Percentiles rank a stretch among this genome's conserved stretches.
phyloP scores from a whole-genome alignment of 805 yeast genomes.

The Kuraishia floccosa region DNA sequence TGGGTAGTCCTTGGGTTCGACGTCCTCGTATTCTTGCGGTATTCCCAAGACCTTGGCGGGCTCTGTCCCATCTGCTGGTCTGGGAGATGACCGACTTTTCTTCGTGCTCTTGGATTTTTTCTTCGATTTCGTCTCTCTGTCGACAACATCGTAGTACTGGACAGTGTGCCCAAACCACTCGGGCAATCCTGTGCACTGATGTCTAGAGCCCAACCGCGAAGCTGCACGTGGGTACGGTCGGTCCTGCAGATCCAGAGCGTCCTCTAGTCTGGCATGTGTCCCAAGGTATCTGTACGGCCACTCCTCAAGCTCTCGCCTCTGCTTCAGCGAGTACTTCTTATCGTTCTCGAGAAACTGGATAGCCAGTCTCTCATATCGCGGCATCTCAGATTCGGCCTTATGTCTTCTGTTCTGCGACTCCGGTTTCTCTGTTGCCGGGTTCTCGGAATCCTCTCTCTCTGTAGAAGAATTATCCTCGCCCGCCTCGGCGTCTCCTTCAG shows the following conservation, averaged over 20 bases:
- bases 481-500: constrained; percentile 1
- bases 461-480: neutral
- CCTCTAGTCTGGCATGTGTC: constrained; percentile 61
- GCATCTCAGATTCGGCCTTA: constrained; percentile 19
- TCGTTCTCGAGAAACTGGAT: constrained; percentile 39
- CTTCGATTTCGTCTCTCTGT: constrained; percentile 10
- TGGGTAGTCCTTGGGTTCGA: constrained; percentile 39
- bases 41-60: constrained; percentile 15
- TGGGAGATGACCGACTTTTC: constrained; percentile 7
- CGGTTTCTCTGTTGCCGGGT: too few species aligned
- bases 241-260: constrained; percentile 67
- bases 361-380: constrained; percentile 49
- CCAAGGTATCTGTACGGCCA: constrained; percentile 82
- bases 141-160: constrained; percentile 43
- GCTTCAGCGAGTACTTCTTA: constrained; percentile 21
- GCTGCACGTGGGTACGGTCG: constrained; percentile 75
- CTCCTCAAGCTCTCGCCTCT: constrained; percentile 49
- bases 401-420: too few species aligned
- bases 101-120: constrained; percentile 15
- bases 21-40: constrained; percentile 33
- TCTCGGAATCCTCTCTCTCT: constrained; percentile 3
- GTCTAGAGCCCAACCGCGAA: constrained; percentile 62
- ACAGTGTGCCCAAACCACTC: constrained; percentile 59
- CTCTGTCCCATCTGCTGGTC: constrained; percentile 11
- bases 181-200: constrained; percentile 57